A percentile compares a stretch with the other conserved stretches of the same genome.
Evolutionary conservation across 805 yeast species (phyloP).

Genomic region (Candida ficus): DNA sequence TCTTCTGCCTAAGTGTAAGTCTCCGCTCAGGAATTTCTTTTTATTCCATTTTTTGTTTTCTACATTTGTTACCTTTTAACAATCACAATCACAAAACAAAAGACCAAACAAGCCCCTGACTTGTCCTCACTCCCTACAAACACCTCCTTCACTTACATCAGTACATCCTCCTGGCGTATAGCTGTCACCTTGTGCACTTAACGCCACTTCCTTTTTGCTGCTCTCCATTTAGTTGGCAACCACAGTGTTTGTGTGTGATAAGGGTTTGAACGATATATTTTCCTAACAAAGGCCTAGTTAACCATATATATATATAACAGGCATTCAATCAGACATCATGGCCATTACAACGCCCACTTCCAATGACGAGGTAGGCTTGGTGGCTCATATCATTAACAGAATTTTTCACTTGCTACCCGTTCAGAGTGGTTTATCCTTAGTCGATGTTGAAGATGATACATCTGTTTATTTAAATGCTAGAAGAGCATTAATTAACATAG

Average conservation of each 20-base stretch:
- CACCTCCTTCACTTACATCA: no score
- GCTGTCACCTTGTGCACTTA: no score
- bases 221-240: background rate
- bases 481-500: slow-evolving; percentile 29
- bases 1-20: background rate
- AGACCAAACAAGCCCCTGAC: background rate
- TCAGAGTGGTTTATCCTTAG: slow-evolving; percentile 29
- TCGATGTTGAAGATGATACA: slow-evolving; percentile 34
- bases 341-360: slow-evolving; percentile 1
- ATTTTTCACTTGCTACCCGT: slow-evolving; percentile 32
- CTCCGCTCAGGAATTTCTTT: slow-evolving; percentile 4
- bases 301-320: no score
- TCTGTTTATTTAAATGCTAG: slow-evolving; percentile 28
- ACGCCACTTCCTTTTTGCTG: no score
- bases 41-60: background rate
- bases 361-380: slow-evolving; percentile 22
- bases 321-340: slow-evolving; percentile 9
- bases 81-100: background rate
- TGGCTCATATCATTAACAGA: slow-evolving; percentile 31
- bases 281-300: no score
- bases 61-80: no score
- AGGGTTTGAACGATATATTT: slow-evolving; percentile 4
- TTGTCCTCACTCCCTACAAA: no score
- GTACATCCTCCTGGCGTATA: no score
- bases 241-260: background rate